These are phyloP conservation scores for Symbiotaphrina buchneri DNA, from an alignment of 495 filamentous ascomycete genomes.

Conservation along the genomic window DNA sequence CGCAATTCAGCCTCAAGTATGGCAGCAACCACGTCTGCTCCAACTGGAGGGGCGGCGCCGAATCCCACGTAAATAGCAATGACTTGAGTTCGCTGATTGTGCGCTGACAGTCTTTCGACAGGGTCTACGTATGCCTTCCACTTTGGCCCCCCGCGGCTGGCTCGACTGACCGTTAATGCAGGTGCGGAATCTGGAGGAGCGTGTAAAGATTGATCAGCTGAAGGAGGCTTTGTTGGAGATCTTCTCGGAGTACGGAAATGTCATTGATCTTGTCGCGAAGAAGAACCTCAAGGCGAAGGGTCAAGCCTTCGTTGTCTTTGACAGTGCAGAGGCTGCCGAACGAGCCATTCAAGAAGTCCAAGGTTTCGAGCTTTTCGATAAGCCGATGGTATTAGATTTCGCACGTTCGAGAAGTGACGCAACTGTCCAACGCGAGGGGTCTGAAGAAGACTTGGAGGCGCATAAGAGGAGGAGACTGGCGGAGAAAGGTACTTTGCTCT, in stretches of 20 bases:
- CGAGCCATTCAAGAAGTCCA: conserved; percentile 76
- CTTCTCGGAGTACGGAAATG: conserved; percentile 76
- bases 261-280: conserved; percentile 87
- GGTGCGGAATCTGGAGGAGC: conserved; percentile 85
- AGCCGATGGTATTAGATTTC: conserved; percentile 73
- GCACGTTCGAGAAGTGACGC: conserved; percentile 77
- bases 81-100: no score
- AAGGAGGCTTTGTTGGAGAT: conserved; percentile 52
- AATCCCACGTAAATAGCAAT: no score
- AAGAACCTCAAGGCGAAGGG: conserved; percentile 80
- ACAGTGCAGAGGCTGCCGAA: conserved; percentile 47
- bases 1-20: no score
- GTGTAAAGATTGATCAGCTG: conserved; percentile 60
- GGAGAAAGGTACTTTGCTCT: conserved; percentile 50
- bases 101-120: no score
- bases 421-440: conserved; percentile 50
- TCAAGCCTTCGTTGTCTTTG: conserved; percentile 92
- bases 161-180: conserved; percentile 15
- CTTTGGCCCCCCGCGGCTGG: conserved; percentile 8
- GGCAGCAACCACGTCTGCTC: no score
- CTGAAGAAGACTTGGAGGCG: conserved; percentile 59
- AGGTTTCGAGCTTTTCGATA: conserved; percentile 84
- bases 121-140: conserved; percentile 7
- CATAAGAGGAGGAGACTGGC: conserved; percentile 74
- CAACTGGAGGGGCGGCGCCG: no score